A percentile compares a stretch with the other conserved stretches of the same genome.
These are phyloP conservation scores for Rosellinia necatrix DNA, from an alignment of 2,329 filamentous ascomycete genomes.

Conservation along the genomic window DNA sequence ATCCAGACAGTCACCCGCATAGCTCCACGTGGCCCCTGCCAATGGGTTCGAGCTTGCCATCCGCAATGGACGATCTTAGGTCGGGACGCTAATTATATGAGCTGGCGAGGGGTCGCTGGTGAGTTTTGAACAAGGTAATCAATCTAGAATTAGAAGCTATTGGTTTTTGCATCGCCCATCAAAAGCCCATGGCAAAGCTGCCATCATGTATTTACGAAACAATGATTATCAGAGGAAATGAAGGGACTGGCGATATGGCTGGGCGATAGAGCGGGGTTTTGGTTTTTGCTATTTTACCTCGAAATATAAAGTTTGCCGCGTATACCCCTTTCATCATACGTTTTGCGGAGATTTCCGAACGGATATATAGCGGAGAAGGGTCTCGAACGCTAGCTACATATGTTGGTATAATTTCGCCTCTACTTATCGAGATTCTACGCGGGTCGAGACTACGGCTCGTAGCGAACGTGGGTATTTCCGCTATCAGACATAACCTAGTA, in stretches of 20 bases:
- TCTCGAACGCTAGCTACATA: too few relatives aligned
- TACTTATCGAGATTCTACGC: too few relatives aligned
- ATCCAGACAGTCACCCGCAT: slow-evolving; percentile 30
- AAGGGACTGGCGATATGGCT: neutral
- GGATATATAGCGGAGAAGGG: too few relatives aligned
- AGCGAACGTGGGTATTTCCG: too few relatives aligned
- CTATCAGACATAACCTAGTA: too few relatives aligned
- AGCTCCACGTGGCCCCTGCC: slow-evolving; percentile 31
- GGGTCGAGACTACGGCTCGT: too few relatives aligned
- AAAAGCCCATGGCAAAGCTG: neutral
- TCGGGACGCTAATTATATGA: slow-evolving; percentile 28
- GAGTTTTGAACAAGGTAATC: too few relatives aligned
- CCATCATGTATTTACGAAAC: too few relatives aligned
- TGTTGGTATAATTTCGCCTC: too few relatives aligned
- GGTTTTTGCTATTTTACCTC: neutral
- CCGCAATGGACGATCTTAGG: slow-evolving; percentile 34
- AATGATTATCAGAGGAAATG: neutral
- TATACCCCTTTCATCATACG: neutral
- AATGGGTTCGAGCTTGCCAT: too few relatives aligned
- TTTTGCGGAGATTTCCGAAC: too few relatives aligned
- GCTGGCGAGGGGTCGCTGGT: neutral
- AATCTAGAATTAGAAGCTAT: neutral
- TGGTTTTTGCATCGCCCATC: neutral
- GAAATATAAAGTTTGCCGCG: neutral
- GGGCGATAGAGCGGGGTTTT: neutral